These are phyloP conservation scores for Pycnococcus provasolii DNA, from an alignment of 139 green algal genomes.

Conservation along the genomic window DNA sequence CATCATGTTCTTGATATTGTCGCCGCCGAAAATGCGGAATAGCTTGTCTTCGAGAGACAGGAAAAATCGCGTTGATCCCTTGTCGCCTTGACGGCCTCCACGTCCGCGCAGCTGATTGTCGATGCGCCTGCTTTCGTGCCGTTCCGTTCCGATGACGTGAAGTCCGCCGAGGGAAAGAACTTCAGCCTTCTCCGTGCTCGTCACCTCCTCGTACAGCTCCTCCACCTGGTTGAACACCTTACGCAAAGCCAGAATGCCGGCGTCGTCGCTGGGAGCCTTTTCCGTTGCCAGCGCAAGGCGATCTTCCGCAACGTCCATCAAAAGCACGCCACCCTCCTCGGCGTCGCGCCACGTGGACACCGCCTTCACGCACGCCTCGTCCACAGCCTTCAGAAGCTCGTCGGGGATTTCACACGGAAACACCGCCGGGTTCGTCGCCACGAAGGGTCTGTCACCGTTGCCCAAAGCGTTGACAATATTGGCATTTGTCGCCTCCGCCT, in stretches of 20 bases:
- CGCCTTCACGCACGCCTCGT: too few relatives aligned
- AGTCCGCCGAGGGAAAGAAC: constrained; percentile 71
- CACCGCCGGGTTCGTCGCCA: too few relatives aligned
- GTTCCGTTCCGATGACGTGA: constrained; percentile 92
- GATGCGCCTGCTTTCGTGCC: constrained; percentile 88
- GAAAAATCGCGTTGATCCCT: constrained; percentile 86
- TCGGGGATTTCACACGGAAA: too few relatives aligned
- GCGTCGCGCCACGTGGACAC: too few relatives aligned
- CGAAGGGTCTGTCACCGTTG: neutral
- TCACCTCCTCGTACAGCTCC: constrained; percentile 71
- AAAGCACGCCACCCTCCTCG: constrained; percentile 4
- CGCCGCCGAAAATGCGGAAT: constrained; percentile 87
- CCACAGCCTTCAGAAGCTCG: too few relatives aligned
- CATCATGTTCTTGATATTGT: constrained; percentile 90
- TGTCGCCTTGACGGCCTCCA: constrained; percentile 63
- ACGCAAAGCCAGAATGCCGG: constrained; percentile 46
- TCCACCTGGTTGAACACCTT: constrained; percentile 52
- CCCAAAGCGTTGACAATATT: too few relatives aligned
- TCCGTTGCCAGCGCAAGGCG: constrained; percentile 81
- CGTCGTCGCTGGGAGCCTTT: constrained; percentile 67
- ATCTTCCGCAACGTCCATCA: constrained; percentile 54
- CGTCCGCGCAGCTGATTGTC: constrained; percentile 89
- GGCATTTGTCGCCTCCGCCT: constrained; percentile 10
- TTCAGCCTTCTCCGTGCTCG: constrained; percentile 71
- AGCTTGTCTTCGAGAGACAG: constrained; percentile 81